These are phyloP conservation scores for Venturia nashicola DNA, from an alignment of 2,329 filamentous ascomycete genomes.

Conservation along the genomic window DNA sequence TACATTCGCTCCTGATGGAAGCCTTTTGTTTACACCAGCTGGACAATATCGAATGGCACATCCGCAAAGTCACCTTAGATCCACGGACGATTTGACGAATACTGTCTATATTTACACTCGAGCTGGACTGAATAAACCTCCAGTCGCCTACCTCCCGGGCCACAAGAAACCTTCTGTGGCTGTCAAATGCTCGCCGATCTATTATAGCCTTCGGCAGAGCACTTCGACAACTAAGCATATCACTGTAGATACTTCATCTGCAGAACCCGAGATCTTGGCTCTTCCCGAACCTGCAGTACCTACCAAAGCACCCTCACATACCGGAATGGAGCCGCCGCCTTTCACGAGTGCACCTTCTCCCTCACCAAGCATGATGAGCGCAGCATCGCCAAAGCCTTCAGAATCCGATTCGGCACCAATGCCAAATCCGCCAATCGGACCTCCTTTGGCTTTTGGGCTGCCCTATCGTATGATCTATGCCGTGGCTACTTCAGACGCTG, in stretches of 20 bases:
- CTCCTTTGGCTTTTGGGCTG: constrained; percentile 60
- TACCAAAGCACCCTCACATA: constrained; percentile 41
- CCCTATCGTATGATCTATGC: constrained; percentile 94
- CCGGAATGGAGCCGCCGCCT: constrained; percentile 75
- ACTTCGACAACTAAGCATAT: constrained; percentile 68
- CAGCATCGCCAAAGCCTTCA: constrained; percentile 43
- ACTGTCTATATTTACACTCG: constrained; percentile 98
- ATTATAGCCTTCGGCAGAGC: constrained; percentile 64
- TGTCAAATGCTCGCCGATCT: constrained; percentile 82
- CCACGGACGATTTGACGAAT: constrained; percentile 75
- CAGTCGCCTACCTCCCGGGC: constrained; percentile 85
- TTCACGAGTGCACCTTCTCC: constrained; percentile 42
- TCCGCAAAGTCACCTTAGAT: constrained; percentile 44
- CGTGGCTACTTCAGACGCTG: constrained; percentile 90
- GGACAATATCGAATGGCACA: constrained; percentile 79
- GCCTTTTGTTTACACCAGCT: constrained; percentile 82
- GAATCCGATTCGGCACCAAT: constrained; percentile 38
- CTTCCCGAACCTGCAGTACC: constrained; percentile 68
- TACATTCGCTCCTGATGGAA: constrained; percentile 91
- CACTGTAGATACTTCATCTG: constrained; percentile 84
- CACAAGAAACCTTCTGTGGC: constrained; percentile 98
- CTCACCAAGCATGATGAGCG: constrained; percentile 33
- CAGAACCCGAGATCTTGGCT: constrained; percentile 70
- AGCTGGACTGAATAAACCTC: constrained; percentile 91
- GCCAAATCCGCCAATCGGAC: constrained; percentile 34